These are phyloP conservation scores for Neonectria ditissima DNA, from an alignment of 2,329 filamentous ascomycete species.

Conservation along the genomic window DNA sequence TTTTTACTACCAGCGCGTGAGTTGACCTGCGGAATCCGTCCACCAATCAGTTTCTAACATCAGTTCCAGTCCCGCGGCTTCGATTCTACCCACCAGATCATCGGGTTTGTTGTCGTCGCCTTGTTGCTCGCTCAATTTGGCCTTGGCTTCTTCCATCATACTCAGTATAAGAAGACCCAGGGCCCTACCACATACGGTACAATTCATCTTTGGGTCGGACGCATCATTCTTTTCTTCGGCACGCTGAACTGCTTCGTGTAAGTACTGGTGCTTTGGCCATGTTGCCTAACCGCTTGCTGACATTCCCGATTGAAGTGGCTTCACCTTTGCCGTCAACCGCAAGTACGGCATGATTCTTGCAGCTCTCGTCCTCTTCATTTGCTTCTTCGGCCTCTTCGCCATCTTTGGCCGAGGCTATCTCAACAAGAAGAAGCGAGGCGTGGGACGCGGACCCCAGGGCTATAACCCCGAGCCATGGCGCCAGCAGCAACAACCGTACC, in stretches of 20 bases:
- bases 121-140: conserved; percentile 65
- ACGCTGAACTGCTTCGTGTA: conserved; percentile 69
- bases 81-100: conserved; percentile 66
- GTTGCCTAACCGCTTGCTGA: conserved; percentile 4
- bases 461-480: conserved; percentile 49
- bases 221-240: conserved; percentile 64
- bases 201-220: conserved; percentile 69
- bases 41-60: conserved; percentile 20
- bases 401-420: conserved; percentile 47
- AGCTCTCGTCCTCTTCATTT: conserved; percentile 57
- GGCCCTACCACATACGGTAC: conserved; percentile 62
- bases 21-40: conserved; percentile 37
- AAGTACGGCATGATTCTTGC: conserved; percentile 61
- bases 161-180: conserved; percentile 62
- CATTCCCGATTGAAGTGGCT: conserved; percentile 57
- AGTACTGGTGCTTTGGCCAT: conserved; percentile 38
- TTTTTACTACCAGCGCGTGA: conserved; percentile 67
- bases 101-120: conserved; percentile 66
- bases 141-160: conserved; percentile 68
- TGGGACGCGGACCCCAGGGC: conserved; percentile 34
- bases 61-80: conserved; percentile 62
- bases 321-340: conserved; percentile 65
- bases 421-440: conserved; percentile 33
- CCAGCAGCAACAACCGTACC: conserved; percentile 34
- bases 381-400: conserved; percentile 55